A percentile compares a stretch with the other conserved stretches of the same genome.
Evolutionary conservation across 805 yeast species (phyloP).

Genomic region (Tetrapisispora pingtungensis): DNA sequence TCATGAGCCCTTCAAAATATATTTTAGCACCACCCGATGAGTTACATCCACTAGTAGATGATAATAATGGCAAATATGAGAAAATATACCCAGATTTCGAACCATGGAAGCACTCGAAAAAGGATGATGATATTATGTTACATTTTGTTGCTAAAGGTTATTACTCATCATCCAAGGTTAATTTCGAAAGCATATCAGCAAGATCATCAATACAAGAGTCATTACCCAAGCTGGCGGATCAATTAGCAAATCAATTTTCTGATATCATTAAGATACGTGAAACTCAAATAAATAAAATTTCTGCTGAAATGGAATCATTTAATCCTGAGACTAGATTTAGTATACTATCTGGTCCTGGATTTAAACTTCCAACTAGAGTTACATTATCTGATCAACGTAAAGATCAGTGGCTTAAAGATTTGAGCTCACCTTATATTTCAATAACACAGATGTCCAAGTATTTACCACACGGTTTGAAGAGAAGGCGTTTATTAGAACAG

Average conservation of each 20-base stretch:
- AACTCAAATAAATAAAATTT: conserved; percentile 23
- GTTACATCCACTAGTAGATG: conserved; percentile 19
- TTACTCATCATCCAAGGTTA: conserved; percentile 26
- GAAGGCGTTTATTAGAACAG: conserved; percentile 62
- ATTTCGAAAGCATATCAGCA: conserved; percentile 30
- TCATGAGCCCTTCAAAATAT: conserved; percentile 20
- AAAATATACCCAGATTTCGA: conserved; percentile 28
- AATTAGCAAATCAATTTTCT: conserved; percentile 23
- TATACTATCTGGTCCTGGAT: conserved; percentile 25
- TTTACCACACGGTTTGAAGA: conserved; percentile 84
- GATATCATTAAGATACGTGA: conserved; percentile 25
- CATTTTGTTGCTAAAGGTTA: conserved; percentile 28
- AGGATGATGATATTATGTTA: conserved; percentile 25
- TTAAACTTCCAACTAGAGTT: conserved; percentile 41
- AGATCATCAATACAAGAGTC: conserved; percentile 29
- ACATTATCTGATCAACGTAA: conserved; percentile 80
- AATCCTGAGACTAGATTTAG: conserved; percentile 6
- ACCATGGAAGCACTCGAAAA: conserved; percentile 26
- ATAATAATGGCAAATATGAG: conserved; percentile 2
- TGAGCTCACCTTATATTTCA: conserved; percentile 60
- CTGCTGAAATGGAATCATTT: conserved; percentile 5
- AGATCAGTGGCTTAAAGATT: conserved; percentile 76
- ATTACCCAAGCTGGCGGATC: conserved; percentile 22
- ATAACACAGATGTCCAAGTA: conserved; percentile 60
- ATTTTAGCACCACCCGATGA: conserved; percentile 27